phyloP scores from a whole-genome alignment of 2,329 filamentous ascomycete species.

The Orbilia quercus region DNA sequence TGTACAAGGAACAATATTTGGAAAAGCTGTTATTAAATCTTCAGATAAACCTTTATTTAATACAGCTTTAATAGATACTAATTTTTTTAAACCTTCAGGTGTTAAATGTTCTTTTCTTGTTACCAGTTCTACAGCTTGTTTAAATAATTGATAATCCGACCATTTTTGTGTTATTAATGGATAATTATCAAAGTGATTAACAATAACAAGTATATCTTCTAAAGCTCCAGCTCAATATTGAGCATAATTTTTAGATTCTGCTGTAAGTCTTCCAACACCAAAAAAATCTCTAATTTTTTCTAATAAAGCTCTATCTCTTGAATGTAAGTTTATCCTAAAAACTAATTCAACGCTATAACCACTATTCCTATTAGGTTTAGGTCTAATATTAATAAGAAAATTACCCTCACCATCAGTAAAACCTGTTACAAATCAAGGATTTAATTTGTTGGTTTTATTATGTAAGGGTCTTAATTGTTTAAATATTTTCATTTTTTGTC shows the following conservation, averaged over 20 bases:
- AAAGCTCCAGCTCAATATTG: constrained; percentile 17
- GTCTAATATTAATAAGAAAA: constrained; percentile 28
- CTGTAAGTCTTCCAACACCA: constrained; percentile 21
- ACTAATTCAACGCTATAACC: constrained; percentile 19
- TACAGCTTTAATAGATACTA: constrained; percentile 24
- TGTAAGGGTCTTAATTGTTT: constrained; percentile 6
- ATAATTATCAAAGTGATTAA: constrained; percentile 16
- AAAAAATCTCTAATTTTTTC: constrained; percentile 25
- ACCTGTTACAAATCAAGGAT: constrained; percentile 32
- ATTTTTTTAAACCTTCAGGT: constrained; percentile 24
- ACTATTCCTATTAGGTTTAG: constrained; percentile 10
- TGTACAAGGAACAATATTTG: background rate
- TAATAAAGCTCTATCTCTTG: constrained; percentile 19
- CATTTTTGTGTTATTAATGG: constrained; percentile 18
- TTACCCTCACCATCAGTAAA: constrained; percentile 21
- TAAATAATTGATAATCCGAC: constrained; percentile 15
- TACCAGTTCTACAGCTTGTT: constrained; percentile 14
- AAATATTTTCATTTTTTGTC: constrained; percentile 16
- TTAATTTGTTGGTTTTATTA: constrained; percentile 26
- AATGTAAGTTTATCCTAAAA: constrained; percentile 15
- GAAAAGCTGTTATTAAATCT: constrained; percentile 13
- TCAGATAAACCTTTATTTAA: constrained; percentile 21
- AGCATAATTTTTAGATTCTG: constrained; percentile 5
- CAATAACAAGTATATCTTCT: constrained; percentile 23
- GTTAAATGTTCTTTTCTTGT: constrained; percentile 24